Evolutionary conservation across 176 grass and related monocot genomes (phyloP).

Genomic region (Carex kokanica): DNA sequence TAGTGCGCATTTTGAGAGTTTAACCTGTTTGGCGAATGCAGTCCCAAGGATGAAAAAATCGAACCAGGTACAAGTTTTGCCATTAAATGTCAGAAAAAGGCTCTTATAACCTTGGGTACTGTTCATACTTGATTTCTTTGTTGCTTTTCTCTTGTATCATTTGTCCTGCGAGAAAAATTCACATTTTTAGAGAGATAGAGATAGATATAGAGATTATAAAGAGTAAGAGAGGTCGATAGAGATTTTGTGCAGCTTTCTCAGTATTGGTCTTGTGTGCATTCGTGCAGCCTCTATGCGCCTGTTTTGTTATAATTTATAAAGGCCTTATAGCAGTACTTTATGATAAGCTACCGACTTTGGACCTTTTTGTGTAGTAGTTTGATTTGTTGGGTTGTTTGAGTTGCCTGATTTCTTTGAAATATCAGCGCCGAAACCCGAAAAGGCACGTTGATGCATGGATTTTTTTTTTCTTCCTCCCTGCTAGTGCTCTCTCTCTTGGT

Average conservation of each 20-base stretch:
- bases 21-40: slow-evolving; percentile 13
- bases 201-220: background rate
- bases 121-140: background rate
- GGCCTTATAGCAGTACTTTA: background rate
- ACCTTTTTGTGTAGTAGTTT: background rate
- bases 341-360: background rate
- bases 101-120: background rate
- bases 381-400: background rate
- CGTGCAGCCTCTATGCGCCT: background rate
- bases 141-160: background rate
- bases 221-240: background rate
- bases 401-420: background rate
- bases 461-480: too few relatives aligned
- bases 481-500: too few relatives aligned
- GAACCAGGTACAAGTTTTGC: background rate
- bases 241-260: background rate
- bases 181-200: background rate
- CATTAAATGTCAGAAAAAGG: background rate
- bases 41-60: background rate
- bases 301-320: background rate
- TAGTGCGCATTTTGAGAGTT: slow-evolving; percentile 72
- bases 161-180: background rate
- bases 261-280: background rate
- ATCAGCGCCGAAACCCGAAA: background rate
- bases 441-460: background rate